Percentiles rank a stretch among this genome's conserved stretches.
Evolutionary conservation across 1,284 basidiomycete genomes (phyloP).

Genomic region (Trametes pubescens): DNA sequence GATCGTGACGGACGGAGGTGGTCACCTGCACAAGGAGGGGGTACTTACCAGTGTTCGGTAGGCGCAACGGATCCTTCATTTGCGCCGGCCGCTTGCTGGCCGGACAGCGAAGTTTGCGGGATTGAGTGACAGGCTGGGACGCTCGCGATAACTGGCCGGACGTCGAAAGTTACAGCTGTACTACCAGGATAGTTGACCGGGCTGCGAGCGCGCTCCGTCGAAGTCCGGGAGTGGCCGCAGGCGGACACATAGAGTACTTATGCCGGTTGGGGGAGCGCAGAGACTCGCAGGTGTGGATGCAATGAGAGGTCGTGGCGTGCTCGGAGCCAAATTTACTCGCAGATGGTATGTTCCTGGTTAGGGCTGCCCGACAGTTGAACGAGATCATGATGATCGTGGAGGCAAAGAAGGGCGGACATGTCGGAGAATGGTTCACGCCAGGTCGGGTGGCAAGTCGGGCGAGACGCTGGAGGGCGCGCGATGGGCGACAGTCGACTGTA

Average conservation of each 20-base stretch:
- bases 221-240: not conserved
- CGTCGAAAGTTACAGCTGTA: not conserved
- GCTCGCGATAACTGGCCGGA: slow-evolving; percentile 1
- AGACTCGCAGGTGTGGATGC: slow-evolving; percentile 3
- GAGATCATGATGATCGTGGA: slow-evolving; percentile 15
- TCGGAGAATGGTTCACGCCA: not conserved
- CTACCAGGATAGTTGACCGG: not conserved
- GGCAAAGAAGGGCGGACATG: slow-evolving; percentile 1
- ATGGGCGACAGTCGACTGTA: not conserved
- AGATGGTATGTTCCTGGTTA: slow-evolving; percentile 3
- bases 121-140: not conserved
- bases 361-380: not conserved
- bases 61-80: not conserved
- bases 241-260: slow-evolving; percentile 1
- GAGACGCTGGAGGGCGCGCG: slow-evolving; percentile 3
- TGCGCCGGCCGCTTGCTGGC: not conserved
- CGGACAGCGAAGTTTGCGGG: not conserved
- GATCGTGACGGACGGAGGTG: not conserved
- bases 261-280: not conserved
- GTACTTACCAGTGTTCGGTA: slow-evolving; percentile 5
- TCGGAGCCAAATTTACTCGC: slow-evolving; percentile 4
- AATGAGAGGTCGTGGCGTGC: not conserved
- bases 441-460: not conserved
- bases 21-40: slow-evolving; percentile 3
- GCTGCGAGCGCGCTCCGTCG: not conserved